Evolutionary conservation across 495 filamentous ascomycete genomes (phyloP), one percentile per base, ranked within the genome.

Genomic region (Daldinia grandis): DNA sequence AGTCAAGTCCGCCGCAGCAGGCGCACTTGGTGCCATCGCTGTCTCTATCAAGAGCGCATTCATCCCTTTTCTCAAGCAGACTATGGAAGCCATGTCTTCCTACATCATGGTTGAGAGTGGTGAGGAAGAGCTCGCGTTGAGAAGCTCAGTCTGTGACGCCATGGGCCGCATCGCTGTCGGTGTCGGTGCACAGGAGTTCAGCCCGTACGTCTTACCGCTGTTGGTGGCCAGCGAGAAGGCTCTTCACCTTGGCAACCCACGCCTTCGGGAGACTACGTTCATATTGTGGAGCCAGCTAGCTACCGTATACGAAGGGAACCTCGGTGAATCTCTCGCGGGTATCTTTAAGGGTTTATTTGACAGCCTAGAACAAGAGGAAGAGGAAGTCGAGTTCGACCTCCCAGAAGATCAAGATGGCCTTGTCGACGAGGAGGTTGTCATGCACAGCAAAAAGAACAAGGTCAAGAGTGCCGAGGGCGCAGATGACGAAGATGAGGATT

Each of bases 281-380:
- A 93, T 98, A 69, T 87, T 99, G 67, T 99, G 95, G 94, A 93
- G 92, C 72, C 92, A 89, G 25, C 90, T 99, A 79, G 90, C 95
- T 55, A 96, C 95, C 81, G 93, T 99, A 7, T 99, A 99, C 77
- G 88, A 90, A 71, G 93, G 93, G 76, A 89, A 97, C 37, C 97
- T 99, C 76, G 85, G 88, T 50, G 89, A 91, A 14, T 97, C 96
- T 84, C 87, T 99, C 5, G 86, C 88, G 5, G 93, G 91, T 55
- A 94, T 94, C 55, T 89, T 96, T 72, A 91, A 93, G 74, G 93
- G 91, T 50, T 85, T 99, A 4, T 91, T 95, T 66, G 88, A 92
- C 30, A 91, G 92, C 76, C 83, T 99, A 19, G 89, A 96, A 76
- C 93, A 96, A 68, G 93, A 97, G 55, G 95, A 98, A 80, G 89